Conservation (phyloP, 2,329 filamentous ascomycete genomes). For the Magnaporthales sp. region DNA sequence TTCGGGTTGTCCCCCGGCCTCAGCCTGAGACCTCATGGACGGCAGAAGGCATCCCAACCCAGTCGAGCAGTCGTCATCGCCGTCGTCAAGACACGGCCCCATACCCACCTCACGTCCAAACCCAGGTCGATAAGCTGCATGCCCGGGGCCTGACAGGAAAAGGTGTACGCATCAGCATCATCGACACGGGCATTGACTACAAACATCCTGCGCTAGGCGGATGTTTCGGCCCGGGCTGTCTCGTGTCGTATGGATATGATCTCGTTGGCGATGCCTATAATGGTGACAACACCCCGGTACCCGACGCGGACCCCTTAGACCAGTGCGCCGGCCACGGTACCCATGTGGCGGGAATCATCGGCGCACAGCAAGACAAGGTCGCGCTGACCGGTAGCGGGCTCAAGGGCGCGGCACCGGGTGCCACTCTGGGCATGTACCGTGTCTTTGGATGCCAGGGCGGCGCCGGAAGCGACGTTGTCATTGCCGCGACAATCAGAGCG, state of each 20-base stretch:
- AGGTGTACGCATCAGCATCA: slow-evolving; percentile 22
- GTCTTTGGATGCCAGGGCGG: slow-evolving; percentile 7
- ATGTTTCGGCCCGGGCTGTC: slow-evolving; percentile 22
- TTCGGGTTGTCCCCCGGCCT: slow-evolving; percentile 9
- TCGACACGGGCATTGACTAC: slow-evolving; percentile 31
- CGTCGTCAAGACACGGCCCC: not conserved
- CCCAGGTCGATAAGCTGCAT: slow-evolving; percentile 15
- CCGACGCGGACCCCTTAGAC: slow-evolving; percentile 7
- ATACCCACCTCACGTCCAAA: slow-evolving; percentile 4
- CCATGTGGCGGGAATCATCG: slow-evolving; percentile 10
- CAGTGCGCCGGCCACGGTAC: slow-evolving; percentile 9
- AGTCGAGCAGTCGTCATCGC: not conserved
- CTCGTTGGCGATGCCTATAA: slow-evolving; percentile 5
- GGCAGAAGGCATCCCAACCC: not conserved
- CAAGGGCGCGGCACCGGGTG: slow-evolving; percentile 7
- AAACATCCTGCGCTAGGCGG: slow-evolving; percentile 30
- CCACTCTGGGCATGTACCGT: slow-evolving; percentile 7
- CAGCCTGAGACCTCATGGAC: not conserved
- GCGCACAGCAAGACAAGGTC: slow-evolving; percentile 5
- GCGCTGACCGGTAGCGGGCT: not conserved
- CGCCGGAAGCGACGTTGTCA: slow-evolving; percentile 18
- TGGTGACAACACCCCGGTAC: slow-evolving; percentile 1
- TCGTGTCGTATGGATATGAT: slow-evolving; percentile 7
- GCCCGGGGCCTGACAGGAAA: slow-evolving; percentile 22
- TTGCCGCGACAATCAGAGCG: slow-evolving; percentile 31